Conservation (phyloP, 768 basidiomycete genomes). For the Tylopilus plumbeoviolaceoides region DNA sequence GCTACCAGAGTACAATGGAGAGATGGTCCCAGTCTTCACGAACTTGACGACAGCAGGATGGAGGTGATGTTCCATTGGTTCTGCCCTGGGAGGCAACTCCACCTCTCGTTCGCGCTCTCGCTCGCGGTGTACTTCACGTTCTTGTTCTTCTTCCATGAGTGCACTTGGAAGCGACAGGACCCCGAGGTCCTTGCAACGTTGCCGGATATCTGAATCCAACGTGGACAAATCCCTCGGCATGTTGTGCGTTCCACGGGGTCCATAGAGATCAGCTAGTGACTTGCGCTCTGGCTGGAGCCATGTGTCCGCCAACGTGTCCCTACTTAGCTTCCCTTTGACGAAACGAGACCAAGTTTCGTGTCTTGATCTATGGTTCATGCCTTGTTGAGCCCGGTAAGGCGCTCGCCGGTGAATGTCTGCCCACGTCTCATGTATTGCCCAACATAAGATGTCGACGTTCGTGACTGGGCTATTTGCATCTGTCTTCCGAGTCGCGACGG, state of each 20-base stretch:
- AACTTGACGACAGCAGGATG: not conserved
- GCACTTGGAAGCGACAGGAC: not conserved
- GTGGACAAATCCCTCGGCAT: not conserved
- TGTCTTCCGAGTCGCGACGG: conserved; percentile 8
- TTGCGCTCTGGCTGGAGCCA: not conserved
- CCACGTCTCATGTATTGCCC: no score
- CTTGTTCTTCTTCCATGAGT: not conserved
- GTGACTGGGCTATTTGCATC: not conserved
- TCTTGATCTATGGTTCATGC: not conserved
- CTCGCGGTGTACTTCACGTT: no score
- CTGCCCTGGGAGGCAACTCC: not conserved
- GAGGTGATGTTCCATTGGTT: not conserved
- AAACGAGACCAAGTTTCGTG: conserved; percentile 13
- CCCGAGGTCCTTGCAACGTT: not conserved
- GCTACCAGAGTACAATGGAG: not conserved
- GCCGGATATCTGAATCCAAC: not conserved
- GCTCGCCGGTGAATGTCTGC: not conserved
- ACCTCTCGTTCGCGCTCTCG: not conserved
- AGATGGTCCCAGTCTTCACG: not conserved
- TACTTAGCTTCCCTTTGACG: not conserved
- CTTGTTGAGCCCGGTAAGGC: conserved; percentile 9
- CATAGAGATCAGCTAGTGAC: not conserved
- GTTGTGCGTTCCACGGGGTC: not conserved
- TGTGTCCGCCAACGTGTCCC: not conserved
- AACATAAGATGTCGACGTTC: conserved; percentile 26